A percentile compares a stretch with the other conserved stretches of the same genome.
Evolutionary conservation across 1,139 yeast species (phyloP).

Genomic region (Williopsis jadinii): DNA sequence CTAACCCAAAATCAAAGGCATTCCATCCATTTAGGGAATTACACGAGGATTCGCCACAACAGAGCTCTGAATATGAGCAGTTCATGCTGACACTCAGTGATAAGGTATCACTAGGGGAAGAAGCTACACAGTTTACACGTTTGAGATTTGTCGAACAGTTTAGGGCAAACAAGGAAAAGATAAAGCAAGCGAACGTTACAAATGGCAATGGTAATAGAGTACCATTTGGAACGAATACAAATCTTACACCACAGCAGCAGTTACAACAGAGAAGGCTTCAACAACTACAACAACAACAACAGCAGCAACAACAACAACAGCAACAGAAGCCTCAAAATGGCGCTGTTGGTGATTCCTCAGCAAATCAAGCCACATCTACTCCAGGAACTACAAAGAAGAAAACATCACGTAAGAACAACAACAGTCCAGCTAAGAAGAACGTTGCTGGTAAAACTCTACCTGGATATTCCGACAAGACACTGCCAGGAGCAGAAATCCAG

Average conservation of each 20-base stretch:
- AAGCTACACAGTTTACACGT: slow-evolving; percentile 37
- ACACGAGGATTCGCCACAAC: slow-evolving; percentile 64
- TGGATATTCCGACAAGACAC: slow-evolving; percentile 20
- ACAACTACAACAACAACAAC: slow-evolving; percentile 14
- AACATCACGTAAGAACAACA: background rate
- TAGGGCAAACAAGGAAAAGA: slow-evolving; percentile 35
- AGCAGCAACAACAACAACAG: slow-evolving; percentile 17
- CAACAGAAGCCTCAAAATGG: slow-evolving; percentile 8
- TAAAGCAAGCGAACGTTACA: slow-evolving; percentile 32
- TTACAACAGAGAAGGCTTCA: slow-evolving; percentile 16
- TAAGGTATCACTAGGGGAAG: slow-evolving; percentile 23
- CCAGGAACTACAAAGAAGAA: background rate
- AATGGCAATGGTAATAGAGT: background rate
- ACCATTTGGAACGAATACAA: background rate
- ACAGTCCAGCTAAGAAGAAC: slow-evolving; percentile 12
- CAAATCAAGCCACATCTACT: background rate
- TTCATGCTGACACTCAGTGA: slow-evolving; percentile 54
- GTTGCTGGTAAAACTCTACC: slow-evolving; percentile 22
- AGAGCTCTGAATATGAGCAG: slow-evolving; percentile 84
- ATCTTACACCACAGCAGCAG: slow-evolving; percentile 15
- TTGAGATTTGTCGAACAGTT: slow-evolving; percentile 43
- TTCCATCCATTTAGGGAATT: slow-evolving; percentile 39
- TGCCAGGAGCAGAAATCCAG: slow-evolving; percentile 16
- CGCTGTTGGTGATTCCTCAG: background rate
- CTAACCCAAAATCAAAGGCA: slow-evolving; percentile 34